phyloP scores from a whole-genome alignment of 2,329 filamentous ascomycete genomes.

The Thermothelomyces thermophilus region DNA sequence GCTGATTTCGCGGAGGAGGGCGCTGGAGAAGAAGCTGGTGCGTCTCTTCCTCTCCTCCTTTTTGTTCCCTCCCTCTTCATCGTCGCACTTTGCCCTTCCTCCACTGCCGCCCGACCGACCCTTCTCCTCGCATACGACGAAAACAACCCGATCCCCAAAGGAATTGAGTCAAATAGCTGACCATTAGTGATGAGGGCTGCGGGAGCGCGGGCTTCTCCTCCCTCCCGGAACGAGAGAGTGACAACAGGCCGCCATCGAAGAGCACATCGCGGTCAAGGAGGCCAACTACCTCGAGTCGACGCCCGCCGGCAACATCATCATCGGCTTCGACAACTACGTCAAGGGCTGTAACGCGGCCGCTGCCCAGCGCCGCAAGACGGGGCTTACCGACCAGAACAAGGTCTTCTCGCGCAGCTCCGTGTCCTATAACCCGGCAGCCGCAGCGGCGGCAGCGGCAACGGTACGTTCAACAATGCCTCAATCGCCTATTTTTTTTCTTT shows the following conservation, averaged over 20 bases:
- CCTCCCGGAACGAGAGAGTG: background rate
- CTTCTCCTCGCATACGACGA: too few relatives aligned
- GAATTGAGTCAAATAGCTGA: too few relatives aligned
- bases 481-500: background rate
- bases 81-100: too few relatives aligned
- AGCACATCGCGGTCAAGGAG: conserved; percentile 77
- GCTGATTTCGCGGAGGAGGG: conserved; percentile 58
- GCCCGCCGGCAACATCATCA: conserved; percentile 87
- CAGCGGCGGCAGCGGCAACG: conserved; percentile 26
- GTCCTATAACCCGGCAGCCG: conserved; percentile 45
- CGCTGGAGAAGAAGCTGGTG: conserved; percentile 38
- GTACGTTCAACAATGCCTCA: too few relatives aligned
- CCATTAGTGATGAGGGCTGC: too few relatives aligned
- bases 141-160: too few relatives aligned
- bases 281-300: conserved; percentile 86
- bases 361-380: conserved; percentile 57
- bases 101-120: too few relatives aligned
- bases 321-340: conserved; percentile 96
- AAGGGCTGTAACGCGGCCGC: conserved; percentile 68
- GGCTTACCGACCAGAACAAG: conserved; percentile 61
- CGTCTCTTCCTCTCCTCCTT: conserved; percentile 6
- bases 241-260: conserved; percentile 46
- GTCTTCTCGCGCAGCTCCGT: conserved; percentile 65
- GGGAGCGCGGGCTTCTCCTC: too few relatives aligned
- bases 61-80: background rate